Evolutionary conservation across 192 early-diverging fungal genomes (phyloP), one percentile per base, ranked within the genome.

Genomic region (Podila clonocystis): DNA sequence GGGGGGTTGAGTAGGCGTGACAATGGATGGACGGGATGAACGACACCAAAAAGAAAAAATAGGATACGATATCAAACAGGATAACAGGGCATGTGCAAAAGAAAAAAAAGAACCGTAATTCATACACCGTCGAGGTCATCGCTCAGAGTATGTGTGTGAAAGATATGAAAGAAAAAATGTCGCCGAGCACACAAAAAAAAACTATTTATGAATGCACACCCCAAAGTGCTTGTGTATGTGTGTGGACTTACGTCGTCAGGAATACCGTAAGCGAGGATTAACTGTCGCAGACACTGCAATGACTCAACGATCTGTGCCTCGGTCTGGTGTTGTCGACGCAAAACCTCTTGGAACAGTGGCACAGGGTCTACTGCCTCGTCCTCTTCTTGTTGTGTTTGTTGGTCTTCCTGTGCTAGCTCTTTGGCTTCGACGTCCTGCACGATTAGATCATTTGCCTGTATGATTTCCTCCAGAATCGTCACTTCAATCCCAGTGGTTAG

Each of bases 221-320:
- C 60, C 68, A 67, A n/a, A 3, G 20, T 33, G 19, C 6, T 4
- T 19, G 15, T 45, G 55, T 19, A 7, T 45, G 55, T 30, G 22
- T 49, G 28, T 24, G 20, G 15, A 62, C 36, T 64, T 9, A 79
- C 73, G 72, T 87, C 76, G 5, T 85, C 74, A 24, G 91, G 93
- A 22, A 94, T 82, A 52, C 93, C 91, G 48, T 91, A 85, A 33
- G 82, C 73, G 6, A 93, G 73, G 55, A 94, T 83, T 62, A 92
- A 67, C 71, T 69, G 57, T 57, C 93, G 70, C 50, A 94, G 68
- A 31, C 82, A 85, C 24, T 84, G 79, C 26, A 93, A 79, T 6
- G 86, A 87, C 33, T 83, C 85, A 31, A 88, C 77, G 76, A 93
- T 82, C 26, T 87, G 80, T 15, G 67, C 63, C 58, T 94, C 91